Conservation (phyloP, 1,139 yeast species). For the Kodamaea plutei region DNA sequence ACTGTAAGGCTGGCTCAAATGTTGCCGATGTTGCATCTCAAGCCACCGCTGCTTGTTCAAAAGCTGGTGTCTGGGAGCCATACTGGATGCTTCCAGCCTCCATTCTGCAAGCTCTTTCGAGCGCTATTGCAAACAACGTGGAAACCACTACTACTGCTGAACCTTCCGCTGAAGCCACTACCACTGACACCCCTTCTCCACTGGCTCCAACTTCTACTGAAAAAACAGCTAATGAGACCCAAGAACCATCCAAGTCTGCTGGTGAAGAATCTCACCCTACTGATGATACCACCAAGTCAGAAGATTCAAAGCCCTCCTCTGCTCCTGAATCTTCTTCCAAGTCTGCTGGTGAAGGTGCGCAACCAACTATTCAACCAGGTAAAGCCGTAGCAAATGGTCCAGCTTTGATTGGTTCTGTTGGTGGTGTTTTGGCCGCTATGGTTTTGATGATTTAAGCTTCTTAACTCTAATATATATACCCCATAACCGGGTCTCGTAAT, state of each 20-base stretch:
- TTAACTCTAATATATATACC: no score
- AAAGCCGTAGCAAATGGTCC: constrained; percentile 10
- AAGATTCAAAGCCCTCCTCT: constrained; percentile 11
- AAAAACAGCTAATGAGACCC: background rate
- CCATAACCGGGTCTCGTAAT: no score
- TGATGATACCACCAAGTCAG: constrained; percentile 13
- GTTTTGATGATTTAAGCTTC: constrained; percentile 11
- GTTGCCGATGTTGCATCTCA: constrained; percentile 34
- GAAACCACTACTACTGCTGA: constrained; percentile 9
- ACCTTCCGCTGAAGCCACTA: constrained; percentile 2
- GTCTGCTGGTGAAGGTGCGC: constrained; percentile 3
- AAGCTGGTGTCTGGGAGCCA: constrained; percentile 40
- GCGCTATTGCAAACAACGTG: constrained; percentile 18
- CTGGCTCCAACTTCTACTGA: constrained; percentile 2
- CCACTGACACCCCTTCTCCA: constrained; percentile 2
- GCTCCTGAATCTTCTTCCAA: constrained; percentile 9
- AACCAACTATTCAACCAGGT: constrained; percentile 4
- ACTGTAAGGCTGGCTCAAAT: constrained; percentile 34
- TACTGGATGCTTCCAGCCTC: constrained; percentile 40
- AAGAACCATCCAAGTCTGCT: constrained; percentile 4
- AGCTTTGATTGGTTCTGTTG: constrained; percentile 11
- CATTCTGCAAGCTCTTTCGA: constrained; percentile 25
- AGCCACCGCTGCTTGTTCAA: constrained; percentile 39
- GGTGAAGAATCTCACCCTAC: constrained; percentile 8
- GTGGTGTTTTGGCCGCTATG: constrained; percentile 12